These are phyloP conservation scores for Fusarium vanettenii DNA, from an alignment of 2,329 filamentous ascomycete genomes.

Conservation along the genomic window DNA sequence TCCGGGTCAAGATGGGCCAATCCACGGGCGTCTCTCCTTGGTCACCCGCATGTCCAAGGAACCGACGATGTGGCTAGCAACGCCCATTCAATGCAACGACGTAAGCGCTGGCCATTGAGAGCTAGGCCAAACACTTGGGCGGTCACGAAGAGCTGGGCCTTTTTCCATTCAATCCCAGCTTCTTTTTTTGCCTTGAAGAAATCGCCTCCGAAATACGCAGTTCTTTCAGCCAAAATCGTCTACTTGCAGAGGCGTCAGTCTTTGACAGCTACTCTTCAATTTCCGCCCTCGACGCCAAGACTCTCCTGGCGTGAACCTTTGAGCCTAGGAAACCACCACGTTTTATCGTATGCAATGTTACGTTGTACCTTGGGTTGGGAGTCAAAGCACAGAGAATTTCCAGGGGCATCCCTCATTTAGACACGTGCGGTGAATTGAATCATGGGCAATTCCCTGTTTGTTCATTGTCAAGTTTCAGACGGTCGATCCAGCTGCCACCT, in stretches of 20 bases:
- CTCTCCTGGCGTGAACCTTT: slow-evolving; percentile 21
- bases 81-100: slow-evolving; percentile 14
- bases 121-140: slow-evolving; percentile 1
- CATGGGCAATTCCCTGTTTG: not conserved
- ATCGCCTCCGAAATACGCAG: not conserved
- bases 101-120: slow-evolving; percentile 9
- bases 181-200: not conserved
- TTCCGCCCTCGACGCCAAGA: not conserved
- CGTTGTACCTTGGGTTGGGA: not conserved
- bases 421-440: not conserved
- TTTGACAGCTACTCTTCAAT: not conserved
- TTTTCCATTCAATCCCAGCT: not conserved
- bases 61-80: slow-evolving; percentile 5
- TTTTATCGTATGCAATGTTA: slow-evolving; percentile 8
- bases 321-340: slow-evolving; percentile 4
- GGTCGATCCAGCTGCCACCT: not conserved
- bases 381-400: not conserved
- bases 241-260: not conserved
- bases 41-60: slow-evolving; percentile 6
- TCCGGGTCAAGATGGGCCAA: not conserved
- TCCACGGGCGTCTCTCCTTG: slow-evolving; percentile 7
- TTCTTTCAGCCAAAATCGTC: not conserved
- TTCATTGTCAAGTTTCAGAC: not conserved
- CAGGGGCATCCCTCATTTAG: not conserved
- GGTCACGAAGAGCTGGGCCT: slow-evolving; percentile 5